phyloP scores from a whole-genome alignment of 345 rosid species.

The Rhodamnia rubescens region DNA sequence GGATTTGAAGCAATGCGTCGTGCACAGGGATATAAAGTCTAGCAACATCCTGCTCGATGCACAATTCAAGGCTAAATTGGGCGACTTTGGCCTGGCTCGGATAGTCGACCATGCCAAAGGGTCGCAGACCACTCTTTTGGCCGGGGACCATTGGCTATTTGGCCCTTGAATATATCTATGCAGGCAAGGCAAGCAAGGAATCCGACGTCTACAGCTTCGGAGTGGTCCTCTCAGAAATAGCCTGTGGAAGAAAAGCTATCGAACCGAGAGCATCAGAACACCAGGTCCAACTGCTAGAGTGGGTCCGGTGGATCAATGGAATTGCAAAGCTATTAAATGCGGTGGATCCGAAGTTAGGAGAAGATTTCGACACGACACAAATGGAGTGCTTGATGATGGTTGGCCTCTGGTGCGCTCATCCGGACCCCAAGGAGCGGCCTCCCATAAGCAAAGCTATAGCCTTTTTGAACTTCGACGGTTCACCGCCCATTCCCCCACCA shows the following conservation, averaged over 20 bases:
- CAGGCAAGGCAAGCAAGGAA: conserved; percentile 6
- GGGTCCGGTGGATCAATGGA: conserved; percentile 14
- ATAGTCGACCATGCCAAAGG: conserved; percentile 13
- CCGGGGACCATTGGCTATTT: conserved; percentile 22
- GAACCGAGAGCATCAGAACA: neutral
- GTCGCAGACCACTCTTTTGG: conserved; percentile 6
- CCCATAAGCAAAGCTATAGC: conserved; percentile 1
- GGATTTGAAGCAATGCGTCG: conserved; percentile 12
- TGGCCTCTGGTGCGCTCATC: neutral
- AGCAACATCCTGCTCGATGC: conserved; percentile 18
- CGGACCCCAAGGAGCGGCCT: neutral
- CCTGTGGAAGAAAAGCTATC: conserved; percentile 4
- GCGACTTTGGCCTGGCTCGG: conserved; percentile 28
- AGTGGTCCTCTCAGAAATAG: conserved; percentile 11
- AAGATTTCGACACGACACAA: neutral
- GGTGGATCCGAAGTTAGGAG: neutral
- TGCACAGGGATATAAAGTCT: conserved; percentile 22
- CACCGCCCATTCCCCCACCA: neutral
- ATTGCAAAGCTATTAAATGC: neutral
- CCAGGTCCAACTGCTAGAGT: neutral
- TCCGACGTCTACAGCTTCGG: conserved; percentile 19
- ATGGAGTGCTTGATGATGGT: neutral
- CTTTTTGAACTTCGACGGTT: neutral
- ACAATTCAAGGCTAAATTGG: conserved; percentile 12
- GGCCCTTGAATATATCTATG: conserved; percentile 4